A percentile compares a stretch with the other conserved stretches of the same genome.
Conservation (phyloP, 257 asterid genomes). For the Verbena officinalis region DNA sequence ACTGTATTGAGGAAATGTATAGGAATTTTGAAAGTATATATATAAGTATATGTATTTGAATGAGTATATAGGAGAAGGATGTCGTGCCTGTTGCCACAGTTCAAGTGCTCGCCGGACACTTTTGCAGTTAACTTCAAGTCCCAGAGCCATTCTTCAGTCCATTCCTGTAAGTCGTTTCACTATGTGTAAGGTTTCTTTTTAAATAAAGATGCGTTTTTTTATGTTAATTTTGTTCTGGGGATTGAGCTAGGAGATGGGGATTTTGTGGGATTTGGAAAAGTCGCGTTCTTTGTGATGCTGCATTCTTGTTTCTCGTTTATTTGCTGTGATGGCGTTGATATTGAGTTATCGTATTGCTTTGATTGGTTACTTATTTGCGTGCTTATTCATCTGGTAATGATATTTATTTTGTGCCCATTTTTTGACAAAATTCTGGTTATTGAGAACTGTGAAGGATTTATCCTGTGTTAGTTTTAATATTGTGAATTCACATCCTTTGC, state of each 20-base stretch:
- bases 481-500: too few relatives aligned
- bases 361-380: slow-evolving; percentile 7
- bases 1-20: slow-evolving; percentile 18
- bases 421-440: not conserved
- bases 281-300: slow-evolving; percentile 27
- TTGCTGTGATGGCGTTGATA: too few relatives aligned
- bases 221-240: slow-evolving; percentile 9
- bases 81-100: slow-evolving; percentile 95
- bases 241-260: not conserved
- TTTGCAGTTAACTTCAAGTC: slow-evolving; percentile 64
- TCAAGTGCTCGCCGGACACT: slow-evolving; percentile 87
- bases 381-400: slow-evolving; percentile 4
- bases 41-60: slow-evolving; percentile 25
- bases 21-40: slow-evolving; percentile 24
- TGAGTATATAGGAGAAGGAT: slow-evolving; percentile 47
- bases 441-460: slow-evolving; percentile 3
- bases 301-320: not conserved
- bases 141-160: slow-evolving; percentile 46
- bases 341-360: not conserved
- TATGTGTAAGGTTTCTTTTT: not conserved
- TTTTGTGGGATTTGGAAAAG: slow-evolving; percentile 19
- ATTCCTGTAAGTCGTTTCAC: slow-evolving; percentile 44
- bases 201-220: not conserved
- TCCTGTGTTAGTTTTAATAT: too few relatives aligned
- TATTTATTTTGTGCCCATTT: not conserved